These are phyloP conservation scores for Ceratobasidium sp. DNA, from an alignment of 1,284 basidiomycete species.

Conservation along the genomic window DNA sequence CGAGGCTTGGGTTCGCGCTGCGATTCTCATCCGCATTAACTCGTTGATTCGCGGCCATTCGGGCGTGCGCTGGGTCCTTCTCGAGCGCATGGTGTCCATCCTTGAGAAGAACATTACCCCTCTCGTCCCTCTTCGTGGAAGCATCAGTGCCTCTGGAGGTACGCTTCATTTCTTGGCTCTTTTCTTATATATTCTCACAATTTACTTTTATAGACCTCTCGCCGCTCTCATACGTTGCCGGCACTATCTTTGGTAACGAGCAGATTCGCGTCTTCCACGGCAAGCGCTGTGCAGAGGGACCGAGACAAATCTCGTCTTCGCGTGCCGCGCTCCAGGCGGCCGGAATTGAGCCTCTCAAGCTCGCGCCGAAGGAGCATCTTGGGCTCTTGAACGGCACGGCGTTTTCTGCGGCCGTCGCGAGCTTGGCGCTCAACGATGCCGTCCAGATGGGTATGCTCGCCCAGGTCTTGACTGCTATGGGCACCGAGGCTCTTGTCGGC, in stretches of 20 bases:
- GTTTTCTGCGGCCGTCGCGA: slow-evolving; percentile 67
- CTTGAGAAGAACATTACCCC: slow-evolving; percentile 72
- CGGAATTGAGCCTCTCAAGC: slow-evolving; percentile 71
- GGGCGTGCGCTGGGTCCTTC: slow-evolving; percentile 82
- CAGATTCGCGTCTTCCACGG: slow-evolving; percentile 77
- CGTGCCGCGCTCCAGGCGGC: slow-evolving; percentile 73
- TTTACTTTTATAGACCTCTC: slow-evolving; percentile 66
- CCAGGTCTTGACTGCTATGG: slow-evolving; percentile 84
- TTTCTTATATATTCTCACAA: background rate
- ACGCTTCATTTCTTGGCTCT: slow-evolving; percentile 30
- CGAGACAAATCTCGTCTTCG: slow-evolving; percentile 68
- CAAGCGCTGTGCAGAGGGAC: slow-evolving; percentile 59
- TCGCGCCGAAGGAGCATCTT: slow-evolving; percentile 84
- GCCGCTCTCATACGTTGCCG: slow-evolving; percentile 87
- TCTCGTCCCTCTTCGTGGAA: slow-evolving; percentile 56
- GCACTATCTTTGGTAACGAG: slow-evolving; percentile 79
- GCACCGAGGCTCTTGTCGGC: slow-evolving; percentile 81
- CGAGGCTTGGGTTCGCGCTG: slow-evolving; percentile 89
- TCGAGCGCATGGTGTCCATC: slow-evolving; percentile 80
- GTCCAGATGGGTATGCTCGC: slow-evolving; percentile 76
- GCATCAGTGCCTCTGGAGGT: slow-evolving; percentile 57
- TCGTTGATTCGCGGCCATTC: slow-evolving; percentile 89
- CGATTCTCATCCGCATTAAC: slow-evolving; percentile 87
- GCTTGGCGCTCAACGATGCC: slow-evolving; percentile 72
- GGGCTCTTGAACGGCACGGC: slow-evolving; percentile 86